Percentiles rank a stretch among this genome's conserved stretches.
Evolutionary conservation across 2,329 filamentous ascomycete species (phyloP).

Genomic region (Phaeomoniella chlamydospora): DNA sequence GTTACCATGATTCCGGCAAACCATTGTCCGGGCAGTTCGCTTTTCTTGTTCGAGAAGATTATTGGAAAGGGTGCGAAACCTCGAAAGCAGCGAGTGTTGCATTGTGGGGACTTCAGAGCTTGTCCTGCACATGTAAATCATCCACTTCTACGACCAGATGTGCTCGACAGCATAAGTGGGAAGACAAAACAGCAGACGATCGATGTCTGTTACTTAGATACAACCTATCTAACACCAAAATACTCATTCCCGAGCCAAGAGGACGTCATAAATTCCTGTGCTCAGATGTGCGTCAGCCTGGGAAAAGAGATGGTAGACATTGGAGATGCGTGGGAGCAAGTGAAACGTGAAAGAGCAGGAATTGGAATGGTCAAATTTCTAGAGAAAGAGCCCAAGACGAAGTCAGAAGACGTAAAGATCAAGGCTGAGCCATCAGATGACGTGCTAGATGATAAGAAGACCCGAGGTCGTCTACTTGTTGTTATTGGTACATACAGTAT

Average conservation of each 20-base stretch:
- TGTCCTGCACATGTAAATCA: conserved; percentile 74
- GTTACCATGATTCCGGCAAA: conserved; percentile 96
- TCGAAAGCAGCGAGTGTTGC: conserved; percentile 64
- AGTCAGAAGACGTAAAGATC: conserved; percentile 21
- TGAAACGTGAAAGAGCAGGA: conserved; percentile 39
- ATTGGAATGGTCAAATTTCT: conserved; percentile 51
- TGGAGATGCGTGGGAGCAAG: conserved; percentile 39
- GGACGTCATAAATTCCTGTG: conserved; percentile 75
- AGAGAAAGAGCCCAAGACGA: conserved; percentile 26
- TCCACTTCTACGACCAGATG: conserved; percentile 63
- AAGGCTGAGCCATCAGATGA: conserved; percentile 14
- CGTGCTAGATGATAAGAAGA: conserved; percentile 13
- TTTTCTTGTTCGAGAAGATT: conserved; percentile 82
- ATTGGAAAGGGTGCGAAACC: conserved; percentile 45
- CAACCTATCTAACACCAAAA: conserved; percentile 88
- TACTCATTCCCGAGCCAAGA: conserved; percentile 87
- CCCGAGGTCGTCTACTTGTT: conserved; percentile 61
- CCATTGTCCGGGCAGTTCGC: conserved; percentile 85
- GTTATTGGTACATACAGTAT: conserved; percentile 96
- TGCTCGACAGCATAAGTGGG: conserved; percentile 54
- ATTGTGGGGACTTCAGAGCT: conserved; percentile 92
- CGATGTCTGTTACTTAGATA: conserved; percentile 92
- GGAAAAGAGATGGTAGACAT: conserved; percentile 50
- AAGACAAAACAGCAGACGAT: conserved; percentile 70
- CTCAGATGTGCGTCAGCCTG: conserved; percentile 70